These are phyloP conservation scores for Wickerhamiella azyma DNA, from an alignment of 805 yeast genomes.

Conservation along the genomic window DNA sequence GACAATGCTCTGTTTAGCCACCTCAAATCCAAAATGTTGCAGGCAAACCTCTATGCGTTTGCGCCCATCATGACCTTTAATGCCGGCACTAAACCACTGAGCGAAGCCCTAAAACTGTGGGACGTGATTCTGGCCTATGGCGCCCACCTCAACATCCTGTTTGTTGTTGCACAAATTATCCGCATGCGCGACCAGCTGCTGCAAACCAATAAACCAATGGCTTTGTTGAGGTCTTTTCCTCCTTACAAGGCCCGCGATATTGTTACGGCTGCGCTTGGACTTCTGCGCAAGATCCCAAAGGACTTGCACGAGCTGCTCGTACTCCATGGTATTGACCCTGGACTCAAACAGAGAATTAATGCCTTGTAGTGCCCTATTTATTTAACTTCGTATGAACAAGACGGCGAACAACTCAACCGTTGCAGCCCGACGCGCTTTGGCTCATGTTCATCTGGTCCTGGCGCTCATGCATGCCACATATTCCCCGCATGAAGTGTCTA, in stretches of 20 bases:
- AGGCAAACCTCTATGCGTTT: constrained; percentile 78
- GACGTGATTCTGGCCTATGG: constrained; percentile 88
- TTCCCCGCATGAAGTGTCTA: no score
- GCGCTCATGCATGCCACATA: no score
- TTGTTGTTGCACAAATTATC: constrained; percentile 71
- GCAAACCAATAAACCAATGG: constrained; percentile 54
- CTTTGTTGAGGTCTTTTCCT: constrained; percentile 59
- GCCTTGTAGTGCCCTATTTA: neutral
- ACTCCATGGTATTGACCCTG: constrained; percentile 46
- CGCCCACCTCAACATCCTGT: constrained; percentile 70
- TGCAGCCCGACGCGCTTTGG: no score
- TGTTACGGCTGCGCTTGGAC: constrained; percentile 65
- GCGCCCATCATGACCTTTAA: constrained; percentile 58
- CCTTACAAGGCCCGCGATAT: constrained; percentile 56
- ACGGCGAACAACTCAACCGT: neutral
- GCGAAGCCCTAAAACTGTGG: constrained; percentile 68
- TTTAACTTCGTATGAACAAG: no score
- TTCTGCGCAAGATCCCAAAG: constrained; percentile 60
- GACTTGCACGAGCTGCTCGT: constrained; percentile 47
- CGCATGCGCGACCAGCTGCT: constrained; percentile 53
- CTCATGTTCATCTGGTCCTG: no score
- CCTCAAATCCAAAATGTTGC: constrained; percentile 49
- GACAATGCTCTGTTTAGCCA: constrained; percentile 56
- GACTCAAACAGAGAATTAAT: neutral
- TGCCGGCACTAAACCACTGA: constrained; percentile 77